Base-by-base conservation (phyloP, 2,329 filamentous ascomycete species). In the Penicillium capsulatum region DNA sequence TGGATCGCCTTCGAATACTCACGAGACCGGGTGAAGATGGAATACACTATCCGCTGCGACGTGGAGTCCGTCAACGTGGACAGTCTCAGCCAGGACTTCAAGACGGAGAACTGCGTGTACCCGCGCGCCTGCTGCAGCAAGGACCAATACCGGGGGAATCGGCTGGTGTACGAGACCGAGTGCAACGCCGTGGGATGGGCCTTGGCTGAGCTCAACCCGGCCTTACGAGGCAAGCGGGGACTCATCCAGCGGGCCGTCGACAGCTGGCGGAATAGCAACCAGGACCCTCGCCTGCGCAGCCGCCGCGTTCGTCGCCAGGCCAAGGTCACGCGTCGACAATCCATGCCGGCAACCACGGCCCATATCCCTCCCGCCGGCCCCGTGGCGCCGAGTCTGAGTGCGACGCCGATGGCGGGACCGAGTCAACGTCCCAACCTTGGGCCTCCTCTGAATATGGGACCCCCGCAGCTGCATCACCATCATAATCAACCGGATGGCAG, bases 121-220 rank as follows among this genome's bases (percentile, higher is more conserved):
- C 92, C 92, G 3, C 81, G 92, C 44, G 92, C 92, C 3, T 96
- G 90, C 73, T 94, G 89, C 66, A 80, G 81, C 52, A 97, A 97
- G 68, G 91, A 97, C 43, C 85, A 94, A 63, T 98, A 98, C 73
- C 84, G 90, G 44, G 92, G 92, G 45, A 98, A 98, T 65, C 84
- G 92, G 11, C 72, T 96, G 53, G 86, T 92, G 54, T 98, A 98
- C 66, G 92, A 98, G 72, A 96, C 88, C 11, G 92, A 98, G 70
- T 98, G 92, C 76, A 98, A 98, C 69, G 88, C 89, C 0, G 92
- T 98, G n/a, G 92, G 92, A n/a, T 98, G 92, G 92, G 91, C 91
- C 9, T 70, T 98, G 52, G 92, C 92, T 2, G 85, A 97, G 60
- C 72, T 98, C 38, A 98, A 98, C 65, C 83, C 89, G 6, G 85